phyloP scores from a whole-genome alignment of 2,329 filamentous ascomycete species.

The Beauveria rudraprayagi region DNA sequence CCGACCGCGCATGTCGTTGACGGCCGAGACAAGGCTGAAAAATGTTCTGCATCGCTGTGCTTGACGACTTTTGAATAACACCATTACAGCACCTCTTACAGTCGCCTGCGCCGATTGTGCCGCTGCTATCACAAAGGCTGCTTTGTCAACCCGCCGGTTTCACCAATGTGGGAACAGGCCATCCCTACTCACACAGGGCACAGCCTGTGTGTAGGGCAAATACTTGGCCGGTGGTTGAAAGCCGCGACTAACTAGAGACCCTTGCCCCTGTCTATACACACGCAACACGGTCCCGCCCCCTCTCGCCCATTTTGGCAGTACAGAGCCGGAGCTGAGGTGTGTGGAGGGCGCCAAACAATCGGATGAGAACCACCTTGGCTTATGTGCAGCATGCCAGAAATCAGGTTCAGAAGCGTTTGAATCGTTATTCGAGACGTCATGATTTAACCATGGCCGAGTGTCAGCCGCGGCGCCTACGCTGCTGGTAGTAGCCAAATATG shows the following conservation, averaged over 20 bases:
- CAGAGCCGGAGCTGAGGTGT: neutral
- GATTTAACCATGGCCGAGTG: neutral
- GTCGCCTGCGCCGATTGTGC: neutral
- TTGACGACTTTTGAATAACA: neutral
- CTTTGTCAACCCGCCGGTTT: neutral
- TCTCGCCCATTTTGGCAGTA: neutral
- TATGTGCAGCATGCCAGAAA: neutral
- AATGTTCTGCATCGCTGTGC: neutral
- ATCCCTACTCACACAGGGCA: neutral
- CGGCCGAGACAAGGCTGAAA: conserved; percentile 3
- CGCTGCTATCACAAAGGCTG: neutral
- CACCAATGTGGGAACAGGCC: conserved; percentile 2
- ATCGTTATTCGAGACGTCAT: neutral
- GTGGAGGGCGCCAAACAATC: conserved; percentile 1
- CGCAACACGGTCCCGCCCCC: neutral
- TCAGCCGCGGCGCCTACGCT: neutral
- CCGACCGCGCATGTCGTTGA: neutral
- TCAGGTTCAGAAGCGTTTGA: neutral
- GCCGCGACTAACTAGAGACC: neutral
- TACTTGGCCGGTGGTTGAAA: neutral
- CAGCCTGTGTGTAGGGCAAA: neutral
- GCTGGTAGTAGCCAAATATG: neutral
- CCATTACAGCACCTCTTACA: neutral
- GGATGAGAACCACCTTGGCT: conserved; percentile 5
- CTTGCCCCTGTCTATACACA: conserved; percentile 1